Evolutionary conservation across 1,139 yeast species (phyloP).

Genomic region (Pichia sp.): DNA sequence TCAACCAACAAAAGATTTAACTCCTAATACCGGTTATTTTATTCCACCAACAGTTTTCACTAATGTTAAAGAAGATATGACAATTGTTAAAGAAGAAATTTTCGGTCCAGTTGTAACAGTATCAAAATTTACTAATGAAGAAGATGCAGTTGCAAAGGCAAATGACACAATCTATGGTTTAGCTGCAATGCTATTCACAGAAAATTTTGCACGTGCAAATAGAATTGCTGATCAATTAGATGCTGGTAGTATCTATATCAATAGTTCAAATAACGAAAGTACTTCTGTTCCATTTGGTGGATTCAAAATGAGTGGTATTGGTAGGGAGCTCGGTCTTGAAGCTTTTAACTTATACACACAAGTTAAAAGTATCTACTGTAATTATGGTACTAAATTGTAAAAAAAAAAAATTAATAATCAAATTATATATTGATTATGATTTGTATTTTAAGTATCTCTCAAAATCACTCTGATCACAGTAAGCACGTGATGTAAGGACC

Average conservation of each 20-base stretch:
- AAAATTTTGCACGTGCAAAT: slow-evolving; percentile 52
- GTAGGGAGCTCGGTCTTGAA: slow-evolving; percentile 81
- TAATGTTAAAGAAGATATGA: slow-evolving; percentile 52
- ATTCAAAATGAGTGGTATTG: slow-evolving; percentile 75
- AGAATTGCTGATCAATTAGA: slow-evolving; percentile 56
- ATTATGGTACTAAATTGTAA: slow-evolving; percentile 33
- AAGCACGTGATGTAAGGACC: too few relatives aligned
- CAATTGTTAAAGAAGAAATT: slow-evolving; percentile 63
- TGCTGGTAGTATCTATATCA: slow-evolving; percentile 84
- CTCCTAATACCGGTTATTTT: slow-evolving; percentile 44
- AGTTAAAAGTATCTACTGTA: slow-evolving; percentile 55
- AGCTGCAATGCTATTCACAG: slow-evolving; percentile 75
- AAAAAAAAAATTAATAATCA: too few relatives aligned
- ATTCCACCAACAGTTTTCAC: slow-evolving; percentile 64
- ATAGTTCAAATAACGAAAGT: slow-evolving; percentile 76
- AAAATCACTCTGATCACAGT: too few relatives aligned
- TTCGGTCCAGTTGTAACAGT: slow-evolving; percentile 92
- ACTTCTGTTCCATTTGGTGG: slow-evolving; percentile 78
- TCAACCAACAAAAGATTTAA: slow-evolving; percentile 23
- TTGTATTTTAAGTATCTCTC: not conserved
- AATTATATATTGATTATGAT: too few relatives aligned
- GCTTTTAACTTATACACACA: slow-evolving; percentile 74
- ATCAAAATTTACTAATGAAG: slow-evolving; percentile 54
- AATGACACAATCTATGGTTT: slow-evolving; percentile 70
- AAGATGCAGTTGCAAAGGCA: slow-evolving; percentile 61